These are phyloP conservation scores for Ogataea methylovora DNA, from an alignment of 805 yeast genomes.

Conservation along the genomic window DNA sequence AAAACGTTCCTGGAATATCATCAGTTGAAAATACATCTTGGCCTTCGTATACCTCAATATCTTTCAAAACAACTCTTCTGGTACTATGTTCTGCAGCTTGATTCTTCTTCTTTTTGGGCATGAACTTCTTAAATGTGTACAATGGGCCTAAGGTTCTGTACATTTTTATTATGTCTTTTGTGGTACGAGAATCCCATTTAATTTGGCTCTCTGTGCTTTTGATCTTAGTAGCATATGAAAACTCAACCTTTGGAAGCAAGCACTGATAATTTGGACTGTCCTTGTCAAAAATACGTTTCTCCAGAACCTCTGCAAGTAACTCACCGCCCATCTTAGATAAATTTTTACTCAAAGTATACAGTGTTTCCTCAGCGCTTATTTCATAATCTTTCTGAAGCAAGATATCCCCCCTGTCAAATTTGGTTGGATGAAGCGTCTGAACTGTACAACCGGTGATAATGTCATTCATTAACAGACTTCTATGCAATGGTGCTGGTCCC, in stretches of 20 bases:
- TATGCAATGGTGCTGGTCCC: constrained; percentile 89
- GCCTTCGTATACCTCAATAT: constrained; percentile 15
- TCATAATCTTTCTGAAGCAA: constrained; percentile 45
- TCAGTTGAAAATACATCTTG: not conserved
- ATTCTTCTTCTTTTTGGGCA: constrained; percentile 19
- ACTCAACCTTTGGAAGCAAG: constrained; percentile 21
- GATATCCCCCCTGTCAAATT: constrained; percentile 75
- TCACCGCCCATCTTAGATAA: constrained; percentile 60
- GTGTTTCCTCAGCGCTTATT: constrained; percentile 37
- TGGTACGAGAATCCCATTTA: constrained; percentile 35
- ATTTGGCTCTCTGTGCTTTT: constrained; percentile 33
- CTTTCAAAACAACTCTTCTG: constrained; percentile 42
- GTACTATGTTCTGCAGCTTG: not conserved
- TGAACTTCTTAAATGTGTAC: constrained; percentile 33
- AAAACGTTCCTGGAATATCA: constrained; percentile 21
- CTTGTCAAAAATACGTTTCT: constrained; percentile 21
- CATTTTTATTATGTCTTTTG: constrained; percentile 33
- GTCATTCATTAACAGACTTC: constrained; percentile 62
- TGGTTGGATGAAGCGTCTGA: constrained; percentile 82
- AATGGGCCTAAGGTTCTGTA: constrained; percentile 51
- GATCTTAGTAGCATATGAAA: constrained; percentile 55
- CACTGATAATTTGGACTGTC: constrained; percentile 6
- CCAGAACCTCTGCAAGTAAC: constrained; percentile 40
- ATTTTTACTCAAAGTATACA: constrained; percentile 34
- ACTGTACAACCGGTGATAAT: constrained; percentile 72